phyloP scores from a whole-genome alignment of 2,329 filamentous ascomycete genomes.

The Curvularia sp. region DNA sequence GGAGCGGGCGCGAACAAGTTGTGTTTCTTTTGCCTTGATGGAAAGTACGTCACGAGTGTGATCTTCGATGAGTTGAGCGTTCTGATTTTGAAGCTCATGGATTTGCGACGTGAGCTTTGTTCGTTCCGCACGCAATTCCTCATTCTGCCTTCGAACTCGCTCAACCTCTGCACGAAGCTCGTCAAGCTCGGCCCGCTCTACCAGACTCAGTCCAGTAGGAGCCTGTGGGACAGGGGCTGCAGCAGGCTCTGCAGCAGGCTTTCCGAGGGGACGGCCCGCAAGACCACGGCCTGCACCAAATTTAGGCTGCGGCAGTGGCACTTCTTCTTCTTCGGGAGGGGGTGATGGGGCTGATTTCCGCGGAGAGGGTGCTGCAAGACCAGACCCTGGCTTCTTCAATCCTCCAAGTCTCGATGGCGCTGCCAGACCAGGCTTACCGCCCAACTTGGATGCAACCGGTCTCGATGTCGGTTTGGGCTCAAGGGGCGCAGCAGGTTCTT shows the following conservation, averaged over 20 bases:
- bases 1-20: slow-evolving; percentile 87
- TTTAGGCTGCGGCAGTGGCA: slow-evolving; percentile 61
- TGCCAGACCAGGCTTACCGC: slow-evolving; percentile 50
- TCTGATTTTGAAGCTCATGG: slow-evolving; percentile 94
- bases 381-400: slow-evolving; percentile 52
- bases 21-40: slow-evolving; percentile 98
- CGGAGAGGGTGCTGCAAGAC: slow-evolving; percentile 49
- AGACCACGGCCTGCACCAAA: slow-evolving; percentile 74
- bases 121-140: slow-evolving; percentile 83
- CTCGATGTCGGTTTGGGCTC: slow-evolving; percentile 66
- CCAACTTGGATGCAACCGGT: slow-evolving; percentile 51
- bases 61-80: slow-evolving; percentile 94
- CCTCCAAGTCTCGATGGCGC: slow-evolving; percentile 50
- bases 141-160: slow-evolving; percentile 73
- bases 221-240: slow-evolving; percentile 54
- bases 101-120: slow-evolving; percentile 84
- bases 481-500: slow-evolving; percentile 61
- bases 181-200: slow-evolving; percentile 92
- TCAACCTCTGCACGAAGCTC: slow-evolving; percentile 87
- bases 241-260: slow-evolving; percentile 75
- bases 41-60: slow-evolving; percentile 94
- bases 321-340: slow-evolving; percentile 53
- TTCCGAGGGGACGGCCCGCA: slow-evolving; percentile 82
- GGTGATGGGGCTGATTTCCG: slow-evolving; percentile 55
- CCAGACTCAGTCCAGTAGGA: slow-evolving; percentile 71